Evolutionary conservation across 2,329 filamentous ascomycete genomes (phyloP).

Genomic region (Periconia sp.): DNA sequence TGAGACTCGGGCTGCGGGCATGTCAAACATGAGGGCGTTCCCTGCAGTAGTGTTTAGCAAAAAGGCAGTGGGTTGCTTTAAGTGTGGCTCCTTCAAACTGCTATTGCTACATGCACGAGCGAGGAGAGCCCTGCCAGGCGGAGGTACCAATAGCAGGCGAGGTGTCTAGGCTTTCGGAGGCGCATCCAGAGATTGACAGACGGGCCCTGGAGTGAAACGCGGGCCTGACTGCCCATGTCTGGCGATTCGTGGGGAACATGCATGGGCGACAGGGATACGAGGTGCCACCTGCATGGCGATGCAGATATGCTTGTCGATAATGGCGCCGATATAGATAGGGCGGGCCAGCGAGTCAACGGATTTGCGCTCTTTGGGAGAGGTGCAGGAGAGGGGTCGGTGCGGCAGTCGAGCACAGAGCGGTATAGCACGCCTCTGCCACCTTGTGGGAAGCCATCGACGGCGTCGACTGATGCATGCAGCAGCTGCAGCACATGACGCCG

Average conservation of each 20-base stretch:
- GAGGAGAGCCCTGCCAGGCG: constrained; percentile 36
- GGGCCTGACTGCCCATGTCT: constrained; percentile 44
- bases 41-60: constrained; percentile 44
- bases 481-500: too few species aligned
- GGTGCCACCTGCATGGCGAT: constrained; percentile 24
- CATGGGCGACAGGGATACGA: constrained; percentile 20
- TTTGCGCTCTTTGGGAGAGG: constrained; percentile 8
- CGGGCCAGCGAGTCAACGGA: constrained; percentile 22
- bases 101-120: constrained; percentile 43
- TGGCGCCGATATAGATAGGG: constrained; percentile 24
- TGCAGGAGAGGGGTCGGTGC: constrained; percentile 8
- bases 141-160: constrained; percentile 38
- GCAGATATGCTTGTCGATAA: constrained; percentile 28
- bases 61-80: constrained; percentile 42
- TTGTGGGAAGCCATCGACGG: too few species aligned
- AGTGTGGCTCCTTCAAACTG: constrained; percentile 44
- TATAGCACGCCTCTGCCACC: too few species aligned
- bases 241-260: constrained; percentile 48
- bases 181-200: constrained; percentile 37
- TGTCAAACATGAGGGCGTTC: constrained; percentile 49
- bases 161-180: constrained; percentile 45
- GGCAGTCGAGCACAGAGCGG: too few species aligned
- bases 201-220: constrained; percentile 44
- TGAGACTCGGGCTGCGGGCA: constrained; percentile 48
- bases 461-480: too few species aligned